Percentiles rank a stretch among this genome's conserved stretches.
Evolutionary conservation across 495 filamentous ascomycete genomes (phyloP).

Genomic region (Lentithecium fluviatile): DNA sequence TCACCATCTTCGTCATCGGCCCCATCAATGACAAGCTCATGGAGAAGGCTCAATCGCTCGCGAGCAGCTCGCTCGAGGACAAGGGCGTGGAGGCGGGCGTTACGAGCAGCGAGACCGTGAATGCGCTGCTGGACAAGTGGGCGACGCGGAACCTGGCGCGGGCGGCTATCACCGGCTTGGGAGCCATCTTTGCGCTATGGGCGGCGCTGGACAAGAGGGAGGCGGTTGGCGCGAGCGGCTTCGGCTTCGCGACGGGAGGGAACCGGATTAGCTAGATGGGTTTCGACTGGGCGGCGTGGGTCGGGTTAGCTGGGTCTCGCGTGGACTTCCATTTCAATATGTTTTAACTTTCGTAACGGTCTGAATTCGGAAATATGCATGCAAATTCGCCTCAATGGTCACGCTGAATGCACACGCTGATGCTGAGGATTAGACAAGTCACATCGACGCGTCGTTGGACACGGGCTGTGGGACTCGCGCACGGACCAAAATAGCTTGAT

Average conservation of each 20-base stretch:
- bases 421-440: too few species aligned
- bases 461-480: too few species aligned
- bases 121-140: conserved; percentile 56
- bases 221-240: conserved; percentile 13
- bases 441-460: too few species aligned
- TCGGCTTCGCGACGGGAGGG: conserved; percentile 29
- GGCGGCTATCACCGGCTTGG: conserved; percentile 34
- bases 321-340: too few species aligned
- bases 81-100: conserved; percentile 41
- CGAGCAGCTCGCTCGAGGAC: conserved; percentile 30
- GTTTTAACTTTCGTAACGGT: too few species aligned
- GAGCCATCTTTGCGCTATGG: conserved; percentile 29
- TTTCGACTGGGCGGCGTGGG: too few species aligned
- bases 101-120: conserved; percentile 44
- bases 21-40: conserved; percentile 48
- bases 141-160: conserved; percentile 54
- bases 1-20: conserved; percentile 48
- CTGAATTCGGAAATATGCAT: too few species aligned
- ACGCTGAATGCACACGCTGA: too few species aligned
- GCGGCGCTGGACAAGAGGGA: conserved; percentile 37
- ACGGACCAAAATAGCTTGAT: too few species aligned
- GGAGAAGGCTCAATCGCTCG: conserved; percentile 38
- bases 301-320: too few species aligned
- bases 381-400: too few species aligned
- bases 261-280: conserved; percentile 35